phyloP scores from a whole-genome alignment of 1,284 basidiomycete species.

The Melanopsichium pennsylvanicum region DNA sequence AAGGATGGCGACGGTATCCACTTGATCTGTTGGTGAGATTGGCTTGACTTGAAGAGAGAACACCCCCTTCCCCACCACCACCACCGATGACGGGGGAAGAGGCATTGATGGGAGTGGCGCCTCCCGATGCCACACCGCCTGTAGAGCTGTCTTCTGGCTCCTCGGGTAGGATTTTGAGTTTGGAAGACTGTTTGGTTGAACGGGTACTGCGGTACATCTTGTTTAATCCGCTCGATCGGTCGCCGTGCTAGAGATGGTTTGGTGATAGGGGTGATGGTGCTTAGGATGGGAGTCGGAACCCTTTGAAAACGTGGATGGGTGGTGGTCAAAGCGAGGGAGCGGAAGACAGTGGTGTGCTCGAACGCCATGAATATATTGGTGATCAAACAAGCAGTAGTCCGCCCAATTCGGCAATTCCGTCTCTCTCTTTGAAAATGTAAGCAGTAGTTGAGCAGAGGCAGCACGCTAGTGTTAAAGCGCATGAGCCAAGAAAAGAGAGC shows the following conservation, averaged over 20 bases:
- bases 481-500: too few species aligned
- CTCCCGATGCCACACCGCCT: conserved; percentile 22
- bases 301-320: background rate
- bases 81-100: conserved; percentile 26
- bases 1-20: conserved; percentile 19
- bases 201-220: conserved; percentile 46
- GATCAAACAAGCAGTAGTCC: too few species aligned
- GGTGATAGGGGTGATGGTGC: too few species aligned
- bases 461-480: too few species aligned
- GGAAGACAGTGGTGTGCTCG: too few species aligned
- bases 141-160: conserved; percentile 74
- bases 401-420: too few species aligned
- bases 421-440: too few species aligned
- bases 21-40: background rate
- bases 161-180: conserved; percentile 91
- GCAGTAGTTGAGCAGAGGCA: too few species aligned
- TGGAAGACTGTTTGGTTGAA: conserved; percentile 83
- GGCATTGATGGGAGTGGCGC: conserved; percentile 24
- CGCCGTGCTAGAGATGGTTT: background rate
- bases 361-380: too few species aligned
- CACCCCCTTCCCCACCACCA: too few species aligned
- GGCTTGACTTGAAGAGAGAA: too few species aligned
- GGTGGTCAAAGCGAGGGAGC: background rate
- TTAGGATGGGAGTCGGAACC: too few species aligned
- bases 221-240: background rate